Evolutionary conservation across 257 asterid species (phyloP), one percentile per base, ranked within the genome.

Genomic region (Solanum sitiens): DNA sequence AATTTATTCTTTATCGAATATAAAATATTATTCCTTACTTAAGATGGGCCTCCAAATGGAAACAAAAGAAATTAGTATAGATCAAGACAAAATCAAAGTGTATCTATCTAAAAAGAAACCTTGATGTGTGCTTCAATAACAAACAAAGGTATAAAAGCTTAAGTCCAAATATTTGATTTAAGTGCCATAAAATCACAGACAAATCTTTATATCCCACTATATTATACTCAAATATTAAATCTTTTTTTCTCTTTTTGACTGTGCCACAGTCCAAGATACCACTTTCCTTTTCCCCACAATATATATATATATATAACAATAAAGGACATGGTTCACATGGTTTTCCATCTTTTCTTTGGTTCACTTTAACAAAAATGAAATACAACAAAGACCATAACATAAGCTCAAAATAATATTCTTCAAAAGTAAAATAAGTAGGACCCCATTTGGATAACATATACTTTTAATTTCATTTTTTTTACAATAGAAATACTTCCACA

Each of bases 291-390:
- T 86, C 88, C 87, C 89, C 87, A 87, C 79, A 33, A 25, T 63
- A 59, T 0, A 8, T 2, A 11, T 16, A 68, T 1, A 87, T 70
- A 68, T 1, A 87, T 79, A 61, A 70, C 67, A 86, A 88, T 33
- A 84, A 92, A 88, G 88, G 84, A 87, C 88, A 88, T 89, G 73
- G 71, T 88, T 91, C 96, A 93, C 94, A 92, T 94, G 97, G 91
- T 80, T 92, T 87, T 86, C 87, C 37, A 87, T 82, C 94, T 91
- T 94, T 85, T 73, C 89, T 90, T 80, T 47, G 25, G 25, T 45
- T 92, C 93, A 93, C 93, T 90, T 87, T 13, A 89, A 89, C 86
- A 89, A 87, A 88, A 87, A 87, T 87, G 90, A 90, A 88, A 27
- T 23, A 67, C 37, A 45, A 37, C 73, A 42, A 39, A 87, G 33